phyloP scores from a whole-genome alignment of 1,139 yeast genomes.

The Taiozyma sp. region DNA sequence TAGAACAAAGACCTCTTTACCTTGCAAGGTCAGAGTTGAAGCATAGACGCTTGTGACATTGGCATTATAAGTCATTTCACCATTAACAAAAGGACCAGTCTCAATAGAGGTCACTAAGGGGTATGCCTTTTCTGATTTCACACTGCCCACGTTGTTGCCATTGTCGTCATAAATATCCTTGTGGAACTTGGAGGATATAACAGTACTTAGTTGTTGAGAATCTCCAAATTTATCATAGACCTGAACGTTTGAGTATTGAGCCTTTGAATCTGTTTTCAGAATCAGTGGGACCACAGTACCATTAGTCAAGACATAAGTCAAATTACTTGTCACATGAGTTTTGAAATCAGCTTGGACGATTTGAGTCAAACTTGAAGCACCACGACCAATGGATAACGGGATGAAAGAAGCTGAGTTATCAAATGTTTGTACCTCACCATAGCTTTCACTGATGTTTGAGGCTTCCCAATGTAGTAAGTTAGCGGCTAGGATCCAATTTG shows the following conservation, averaged over 20 bases:
- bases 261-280: constrained; percentile 8
- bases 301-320: constrained; percentile 15
- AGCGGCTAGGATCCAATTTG: constrained; percentile 70
- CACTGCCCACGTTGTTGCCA: constrained; percentile 5
- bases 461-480: constrained; percentile 60
- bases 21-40: constrained; percentile 12
- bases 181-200: constrained; percentile 11
- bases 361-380: constrained; percentile 17
- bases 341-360: constrained; percentile 9
- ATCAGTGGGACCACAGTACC: constrained; percentile 17
- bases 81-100: constrained; percentile 11
- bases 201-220: constrained; percentile 13
- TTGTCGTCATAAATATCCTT: constrained; percentile 8
- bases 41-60: constrained; percentile 18
- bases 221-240: constrained; percentile 18
- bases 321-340: constrained; percentile 9
- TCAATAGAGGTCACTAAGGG: constrained; percentile 13
- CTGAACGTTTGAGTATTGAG: constrained; percentile 15
- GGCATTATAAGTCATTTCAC: constrained; percentile 14
- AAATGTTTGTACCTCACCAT: constrained; percentile 34
- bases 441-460: constrained; percentile 30
- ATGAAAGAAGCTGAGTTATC: constrained; percentile 23
- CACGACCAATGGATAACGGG: constrained; percentile 5
- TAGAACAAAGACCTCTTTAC: constrained; percentile 21
- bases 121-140: constrained; percentile 8